phyloP scores from a whole-genome alignment of 164 flowering plant species.

The Magnolia changhungtana region DNA sequence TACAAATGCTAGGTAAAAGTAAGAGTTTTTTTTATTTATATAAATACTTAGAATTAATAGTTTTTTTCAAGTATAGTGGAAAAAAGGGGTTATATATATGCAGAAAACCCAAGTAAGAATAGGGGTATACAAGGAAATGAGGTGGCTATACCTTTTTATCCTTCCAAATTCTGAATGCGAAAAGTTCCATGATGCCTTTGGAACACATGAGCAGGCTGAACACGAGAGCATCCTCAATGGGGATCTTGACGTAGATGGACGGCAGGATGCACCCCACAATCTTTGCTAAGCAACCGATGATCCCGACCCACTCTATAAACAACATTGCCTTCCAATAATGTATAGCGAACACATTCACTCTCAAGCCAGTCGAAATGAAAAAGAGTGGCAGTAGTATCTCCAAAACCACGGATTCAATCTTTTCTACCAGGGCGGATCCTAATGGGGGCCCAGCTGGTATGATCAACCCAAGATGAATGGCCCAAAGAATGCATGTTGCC shows the following conservation, averaged over 20 bases:
- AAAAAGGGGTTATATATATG: no score
- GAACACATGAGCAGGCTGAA: neutral
- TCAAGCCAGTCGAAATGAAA: neutral
- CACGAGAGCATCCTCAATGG: neutral
- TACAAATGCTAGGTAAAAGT: no score
- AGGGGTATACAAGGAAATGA: no score
- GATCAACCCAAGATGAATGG: neutral
- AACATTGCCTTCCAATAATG: neutral
- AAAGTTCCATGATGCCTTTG: neutral
- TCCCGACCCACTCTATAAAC: no score
- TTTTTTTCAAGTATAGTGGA: no score
- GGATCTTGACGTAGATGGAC: neutral
- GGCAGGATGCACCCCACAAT: no score
- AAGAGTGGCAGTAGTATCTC: neutral
- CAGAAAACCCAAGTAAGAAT: no score
- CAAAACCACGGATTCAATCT: constrained; percentile 26
- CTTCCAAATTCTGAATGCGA: no score
- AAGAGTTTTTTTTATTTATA: no score
- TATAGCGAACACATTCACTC: neutral
- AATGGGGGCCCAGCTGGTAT: constrained; percentile 12
- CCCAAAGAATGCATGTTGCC: neutral
- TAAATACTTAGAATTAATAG: no score
- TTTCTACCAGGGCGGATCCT: constrained; percentile 52
- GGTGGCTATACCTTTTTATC: no score
- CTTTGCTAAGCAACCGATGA: no score